A percentile compares a stretch with the other conserved stretches of the same genome.
Conservation (phyloP, 192 early-diverging fungal genomes). For the Backusella mclennaniae region DNA sequence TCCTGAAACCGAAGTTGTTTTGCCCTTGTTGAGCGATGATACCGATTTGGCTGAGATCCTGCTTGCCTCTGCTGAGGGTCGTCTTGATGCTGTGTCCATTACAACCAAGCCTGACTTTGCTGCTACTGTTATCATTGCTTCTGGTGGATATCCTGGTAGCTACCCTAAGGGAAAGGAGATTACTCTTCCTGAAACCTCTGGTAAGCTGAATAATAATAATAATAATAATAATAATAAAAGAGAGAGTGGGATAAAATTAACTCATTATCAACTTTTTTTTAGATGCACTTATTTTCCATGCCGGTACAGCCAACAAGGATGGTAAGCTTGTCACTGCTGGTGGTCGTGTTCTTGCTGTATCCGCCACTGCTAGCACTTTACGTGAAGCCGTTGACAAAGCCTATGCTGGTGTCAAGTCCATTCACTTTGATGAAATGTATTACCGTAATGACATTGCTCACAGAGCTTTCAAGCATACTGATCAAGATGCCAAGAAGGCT, state of each 20-base stretch:
- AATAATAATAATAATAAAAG: neutral
- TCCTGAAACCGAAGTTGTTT: slow-evolving; percentile 94
- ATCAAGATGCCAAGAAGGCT: slow-evolving; percentile 35
- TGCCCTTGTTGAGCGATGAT: slow-evolving; percentile 83
- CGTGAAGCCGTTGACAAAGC: slow-evolving; percentile 78
- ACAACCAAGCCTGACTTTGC: slow-evolving; percentile 72
- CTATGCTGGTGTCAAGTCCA: slow-evolving; percentile 60
- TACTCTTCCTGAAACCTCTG: slow-evolving; percentile 46
- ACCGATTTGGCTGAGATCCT: slow-evolving; percentile 88
- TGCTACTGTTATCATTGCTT: slow-evolving; percentile 91
- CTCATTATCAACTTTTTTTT: neutral
- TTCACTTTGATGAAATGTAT: slow-evolving; percentile 87
- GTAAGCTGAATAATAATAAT: neutral
- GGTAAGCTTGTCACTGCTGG: slow-evolving; percentile 80
- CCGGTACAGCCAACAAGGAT: slow-evolving; percentile 70
- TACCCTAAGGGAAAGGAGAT: slow-evolving; percentile 86
- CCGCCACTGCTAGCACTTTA: slow-evolving; percentile 74
- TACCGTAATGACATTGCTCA: slow-evolving; percentile 91
- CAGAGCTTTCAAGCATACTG: slow-evolving; percentile 45
- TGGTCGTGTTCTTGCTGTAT: slow-evolving; percentile 94
- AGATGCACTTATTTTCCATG: slow-evolving; percentile 84
- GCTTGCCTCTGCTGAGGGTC: slow-evolving; percentile 84
- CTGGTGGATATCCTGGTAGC: slow-evolving; percentile 88
- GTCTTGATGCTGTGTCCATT: slow-evolving; percentile 85
- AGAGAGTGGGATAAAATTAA: slow-evolving; percentile 19